Percentiles rank a stretch among this genome's conserved stretches.
phyloP scores from a whole-genome alignment of 768 basidiomycete species.

The Lactifluus hygrophoroides region DNA sequence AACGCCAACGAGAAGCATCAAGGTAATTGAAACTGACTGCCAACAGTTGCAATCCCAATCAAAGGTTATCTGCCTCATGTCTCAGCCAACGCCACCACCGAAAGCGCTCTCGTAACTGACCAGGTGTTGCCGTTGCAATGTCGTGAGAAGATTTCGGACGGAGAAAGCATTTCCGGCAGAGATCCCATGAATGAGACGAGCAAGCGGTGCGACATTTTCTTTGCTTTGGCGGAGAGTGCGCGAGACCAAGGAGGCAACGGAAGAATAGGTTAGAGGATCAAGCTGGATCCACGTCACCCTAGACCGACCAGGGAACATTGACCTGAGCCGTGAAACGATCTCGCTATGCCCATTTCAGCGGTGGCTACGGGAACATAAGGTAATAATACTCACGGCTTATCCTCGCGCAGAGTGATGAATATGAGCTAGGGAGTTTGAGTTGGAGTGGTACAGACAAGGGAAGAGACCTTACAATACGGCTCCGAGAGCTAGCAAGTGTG shows the following conservation, averaged over 20 bases:
- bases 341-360: slow-evolving; percentile 21
- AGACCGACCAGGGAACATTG: slow-evolving; percentile 50
- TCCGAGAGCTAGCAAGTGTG: slow-evolving; percentile 54
- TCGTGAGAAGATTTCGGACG: slow-evolving; percentile 53
- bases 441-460: neutral
- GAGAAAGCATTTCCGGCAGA: slow-evolving; percentile 68
- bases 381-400: slow-evolving; percentile 33
- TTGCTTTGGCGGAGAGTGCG: slow-evolving; percentile 52
- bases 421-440: slow-evolving; percentile 39
- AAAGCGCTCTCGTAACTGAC: slow-evolving; percentile 31
- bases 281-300: slow-evolving; percentile 60
- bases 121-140: slow-evolving; percentile 53
- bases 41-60: slow-evolving; percentile 58
- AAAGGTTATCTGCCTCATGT: slow-evolving; percentile 45
- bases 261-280: slow-evolving; percentile 48
- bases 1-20: neutral
- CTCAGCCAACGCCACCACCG: neutral
- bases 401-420: slow-evolving; percentile 52
- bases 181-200: slow-evolving; percentile 45
- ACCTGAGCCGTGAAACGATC: slow-evolving; percentile 41
- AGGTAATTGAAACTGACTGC: slow-evolving; percentile 37
- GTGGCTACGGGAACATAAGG: neutral
- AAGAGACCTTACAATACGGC: slow-evolving; percentile 45
- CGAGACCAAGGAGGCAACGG: slow-evolving; percentile 51
- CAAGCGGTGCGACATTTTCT: slow-evolving; percentile 46